Conservation (phyloP, 208 protist species). For the Trypanosomatidae sp. region DNA sequence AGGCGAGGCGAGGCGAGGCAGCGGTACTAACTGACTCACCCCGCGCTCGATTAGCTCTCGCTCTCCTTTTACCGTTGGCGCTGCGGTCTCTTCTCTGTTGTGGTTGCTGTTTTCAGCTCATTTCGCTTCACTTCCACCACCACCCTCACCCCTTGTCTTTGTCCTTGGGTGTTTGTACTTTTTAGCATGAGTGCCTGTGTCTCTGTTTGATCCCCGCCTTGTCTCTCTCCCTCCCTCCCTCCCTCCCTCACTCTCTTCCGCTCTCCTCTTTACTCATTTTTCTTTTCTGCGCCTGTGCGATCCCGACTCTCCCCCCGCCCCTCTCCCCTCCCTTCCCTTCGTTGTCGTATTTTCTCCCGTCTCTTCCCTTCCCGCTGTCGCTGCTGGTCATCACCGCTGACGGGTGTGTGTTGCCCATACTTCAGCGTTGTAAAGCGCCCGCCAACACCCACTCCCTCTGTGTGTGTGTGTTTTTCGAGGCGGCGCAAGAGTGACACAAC, state of each 20-base stretch:
- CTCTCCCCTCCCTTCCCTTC: background rate
- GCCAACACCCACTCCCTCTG: background rate
- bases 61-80: no score
- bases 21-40: no score
- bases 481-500: background rate
- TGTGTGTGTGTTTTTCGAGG: background rate
- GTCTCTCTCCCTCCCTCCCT: background rate
- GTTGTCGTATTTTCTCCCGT: no score
- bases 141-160: no score
- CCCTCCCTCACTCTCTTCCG: no score
- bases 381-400: background rate
- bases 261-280: rapidly evolving
- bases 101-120: no score
- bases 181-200: background rate
- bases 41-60: no score
- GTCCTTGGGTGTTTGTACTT: no score
- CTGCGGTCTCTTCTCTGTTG: no score
- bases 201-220: background rate
- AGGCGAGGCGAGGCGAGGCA: no score
- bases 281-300: background rate
- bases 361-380: no score
- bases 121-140: no score
- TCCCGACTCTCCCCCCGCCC: background rate
- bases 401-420: background rate
- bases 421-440: background rate